Base-by-base conservation (phyloP, 176 grass and related monocot species). In the Rhipidocladum racemiflorum region DNA sequence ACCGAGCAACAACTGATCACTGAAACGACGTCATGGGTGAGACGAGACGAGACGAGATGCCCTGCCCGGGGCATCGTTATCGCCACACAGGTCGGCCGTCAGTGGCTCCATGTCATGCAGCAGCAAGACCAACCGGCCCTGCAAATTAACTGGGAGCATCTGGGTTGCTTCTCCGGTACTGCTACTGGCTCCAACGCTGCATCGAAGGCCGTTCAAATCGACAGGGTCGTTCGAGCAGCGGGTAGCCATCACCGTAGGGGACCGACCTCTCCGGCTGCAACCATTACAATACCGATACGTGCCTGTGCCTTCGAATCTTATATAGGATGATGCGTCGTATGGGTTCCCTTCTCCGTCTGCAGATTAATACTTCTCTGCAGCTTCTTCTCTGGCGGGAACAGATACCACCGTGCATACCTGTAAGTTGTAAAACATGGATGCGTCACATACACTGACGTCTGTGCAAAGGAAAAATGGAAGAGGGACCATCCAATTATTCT, bases 401-500 rank as follows among this genome's bases (percentile, higher is more conserved):
- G 44, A 80, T 80, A 64, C 20, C 13, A 34, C 76, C 32, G 62
- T 7, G 27, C 71, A 12, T 62, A 32, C 61, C 70, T 75, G 76
- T 66, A 7, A 67, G 18, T 67, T 79, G 76, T 28, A 75, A 79
- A 63, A 46, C 63, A 62, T 24, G 44, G 62, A 36, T 28, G 82
- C 14, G 76, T 89, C 71, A 81, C 71, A 63, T 56, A 51, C 16
- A 38, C 38, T 34, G 45, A 28, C 30, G 46, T 57, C 71, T 71
- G 55, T 71, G 77, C 81, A 74, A 80, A 53, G 36, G 56, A 81
- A 43, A 43, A 38, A 49, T 70, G 78, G n/a, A 17, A 34, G 61
- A 69, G 63, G 87, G 83, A 82, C 78, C 88, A 85, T 70, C 24
- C 2, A 30, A 83, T 78, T 86, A 73, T 67, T 38, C 34, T 42